Percentiles rank a stretch among this genome's conserved stretches.
Conservation (phyloP, 805 yeast species). For the Yarrowia porcina region DNA sequence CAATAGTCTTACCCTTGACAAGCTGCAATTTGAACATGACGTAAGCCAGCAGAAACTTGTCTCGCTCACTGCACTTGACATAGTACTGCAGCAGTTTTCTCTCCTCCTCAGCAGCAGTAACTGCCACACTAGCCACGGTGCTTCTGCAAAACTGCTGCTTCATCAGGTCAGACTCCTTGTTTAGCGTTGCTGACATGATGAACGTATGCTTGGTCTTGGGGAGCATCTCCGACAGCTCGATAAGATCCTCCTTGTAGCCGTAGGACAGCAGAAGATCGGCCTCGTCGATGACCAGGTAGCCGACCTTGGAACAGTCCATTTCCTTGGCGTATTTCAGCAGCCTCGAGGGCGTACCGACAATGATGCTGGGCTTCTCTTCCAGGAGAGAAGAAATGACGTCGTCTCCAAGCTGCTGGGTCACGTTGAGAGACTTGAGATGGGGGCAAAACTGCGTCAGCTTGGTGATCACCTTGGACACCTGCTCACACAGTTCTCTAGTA, state of each 20-base stretch:
- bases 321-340: conserved; percentile 50
- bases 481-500: conserved; percentile 85
- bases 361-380: conserved; percentile 70
- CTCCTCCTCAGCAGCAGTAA: conserved; percentile 56
- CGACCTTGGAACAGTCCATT: conserved; percentile 54
- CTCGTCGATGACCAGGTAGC: conserved; percentile 84
- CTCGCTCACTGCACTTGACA: conserved; percentile 82
- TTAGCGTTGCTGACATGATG: conserved; percentile 93
- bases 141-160: conserved; percentile 71
- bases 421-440: conserved; percentile 59
- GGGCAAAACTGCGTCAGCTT: conserved; percentile 70
- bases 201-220: conserved; percentile 85
- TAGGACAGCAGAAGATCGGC: conserved; percentile 87
- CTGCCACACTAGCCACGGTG: conserved; percentile 34
- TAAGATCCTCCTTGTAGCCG: conserved; percentile 85
- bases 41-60: conserved; percentile 84
- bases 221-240: conserved; percentile 57
- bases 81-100: conserved; percentile 73
- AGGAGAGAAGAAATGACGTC: conserved; percentile 69
- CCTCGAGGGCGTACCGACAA: conserved; percentile 84
- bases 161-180: conserved; percentile 75
- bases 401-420: conserved; percentile 63
- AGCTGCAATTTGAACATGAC: conserved; percentile 85
- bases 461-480: conserved; percentile 68
- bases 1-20: conserved; percentile 84